A percentile compares a stretch with the other conserved stretches of the same genome.
Conservation (phyloP, 139 green algal genomes). For the Volvox africanus region DNA sequence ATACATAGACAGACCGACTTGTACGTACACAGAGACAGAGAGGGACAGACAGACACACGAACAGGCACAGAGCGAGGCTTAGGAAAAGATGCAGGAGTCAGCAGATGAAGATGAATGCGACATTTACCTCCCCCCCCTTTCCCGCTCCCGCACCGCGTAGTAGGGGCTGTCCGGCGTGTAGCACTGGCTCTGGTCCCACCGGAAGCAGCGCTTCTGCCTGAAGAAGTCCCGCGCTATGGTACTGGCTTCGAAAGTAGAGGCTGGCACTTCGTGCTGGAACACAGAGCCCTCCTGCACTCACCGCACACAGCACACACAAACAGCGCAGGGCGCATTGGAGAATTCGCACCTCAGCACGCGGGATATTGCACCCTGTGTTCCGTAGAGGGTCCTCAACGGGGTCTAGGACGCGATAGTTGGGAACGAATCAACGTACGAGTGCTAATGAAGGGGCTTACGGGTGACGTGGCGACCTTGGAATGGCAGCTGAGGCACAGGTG, state of each 20-base stretch:
- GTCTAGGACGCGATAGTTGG: no score
- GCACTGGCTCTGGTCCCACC: constrained; percentile 23
- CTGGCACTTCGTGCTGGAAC: not conserved
- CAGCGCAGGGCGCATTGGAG: no score
- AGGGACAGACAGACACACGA: not conserved
- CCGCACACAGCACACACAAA: not conserved
- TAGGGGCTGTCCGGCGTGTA: constrained; percentile 17
- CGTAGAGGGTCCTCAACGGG: no score
- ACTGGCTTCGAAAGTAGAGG: constrained; percentile 11
- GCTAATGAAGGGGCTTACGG: no score
- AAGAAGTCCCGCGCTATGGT: constrained; percentile 38
- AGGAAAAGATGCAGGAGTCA: not conserved
- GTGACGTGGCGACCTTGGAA: no score
- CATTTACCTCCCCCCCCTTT: not conserved
- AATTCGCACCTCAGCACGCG: no score
- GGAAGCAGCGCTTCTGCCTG: not conserved
- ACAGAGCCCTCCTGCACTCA: not conserved
- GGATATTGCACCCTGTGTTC: no score
- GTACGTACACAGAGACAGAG: not conserved
- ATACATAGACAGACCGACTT: not conserved
- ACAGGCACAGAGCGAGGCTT: not conserved
- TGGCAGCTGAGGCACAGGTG: no score
- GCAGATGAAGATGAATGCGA: no score
- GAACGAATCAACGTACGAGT: no score
- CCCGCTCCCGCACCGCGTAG: constrained; percentile 29